Percentiles rank a stretch among this genome's conserved stretches.
Evolutionary conservation across 2,329 filamentous ascomycete genomes (phyloP).

Genomic region (Microsporum audouinii): DNA sequence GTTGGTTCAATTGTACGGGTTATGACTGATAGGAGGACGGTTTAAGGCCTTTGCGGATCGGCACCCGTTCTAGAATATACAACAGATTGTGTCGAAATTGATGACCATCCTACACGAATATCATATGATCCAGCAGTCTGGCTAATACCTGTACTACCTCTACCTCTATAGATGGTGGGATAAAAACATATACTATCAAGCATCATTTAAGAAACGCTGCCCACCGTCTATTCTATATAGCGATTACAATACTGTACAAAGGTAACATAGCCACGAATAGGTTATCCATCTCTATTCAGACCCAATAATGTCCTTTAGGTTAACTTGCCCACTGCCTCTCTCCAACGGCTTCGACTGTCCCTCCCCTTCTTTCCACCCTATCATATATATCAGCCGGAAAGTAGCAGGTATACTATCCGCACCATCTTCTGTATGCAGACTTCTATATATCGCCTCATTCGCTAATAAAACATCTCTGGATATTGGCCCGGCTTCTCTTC

Average conservation of each 20-base stretch:
- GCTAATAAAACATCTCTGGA: constrained; percentile 75
- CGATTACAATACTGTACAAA: not conserved
- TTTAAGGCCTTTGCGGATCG: constrained; percentile 39
- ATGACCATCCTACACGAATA: not conserved
- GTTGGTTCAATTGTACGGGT: constrained; percentile 84
- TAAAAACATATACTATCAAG: not conserved
- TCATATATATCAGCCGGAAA: constrained; percentile 95
- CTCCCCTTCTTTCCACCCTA: constrained; percentile 84
- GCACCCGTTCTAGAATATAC: not conserved
- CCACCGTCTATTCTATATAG: not conserved
- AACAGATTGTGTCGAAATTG: not conserved
- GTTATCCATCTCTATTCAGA: not conserved
- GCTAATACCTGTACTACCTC: not conserved
- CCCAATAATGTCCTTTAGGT: constrained; percentile 69
- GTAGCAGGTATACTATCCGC: constrained; percentile 61
- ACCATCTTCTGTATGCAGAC: constrained; percentile 74
- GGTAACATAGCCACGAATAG: not conserved
- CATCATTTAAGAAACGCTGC: not conserved
- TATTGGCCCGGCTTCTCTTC: constrained; percentile 69
- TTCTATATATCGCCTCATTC: constrained; percentile 75
- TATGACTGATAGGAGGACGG: constrained; percentile 92
- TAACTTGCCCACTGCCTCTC: constrained; percentile 75
- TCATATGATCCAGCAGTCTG: not conserved
- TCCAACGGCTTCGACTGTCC: constrained; percentile 68
- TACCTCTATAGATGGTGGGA: not conserved